A percentile compares a stretch with the other conserved stretches of the same genome.
Conservation (phyloP, 106 monocot species). For the Hemerocallis citrina region DNA sequence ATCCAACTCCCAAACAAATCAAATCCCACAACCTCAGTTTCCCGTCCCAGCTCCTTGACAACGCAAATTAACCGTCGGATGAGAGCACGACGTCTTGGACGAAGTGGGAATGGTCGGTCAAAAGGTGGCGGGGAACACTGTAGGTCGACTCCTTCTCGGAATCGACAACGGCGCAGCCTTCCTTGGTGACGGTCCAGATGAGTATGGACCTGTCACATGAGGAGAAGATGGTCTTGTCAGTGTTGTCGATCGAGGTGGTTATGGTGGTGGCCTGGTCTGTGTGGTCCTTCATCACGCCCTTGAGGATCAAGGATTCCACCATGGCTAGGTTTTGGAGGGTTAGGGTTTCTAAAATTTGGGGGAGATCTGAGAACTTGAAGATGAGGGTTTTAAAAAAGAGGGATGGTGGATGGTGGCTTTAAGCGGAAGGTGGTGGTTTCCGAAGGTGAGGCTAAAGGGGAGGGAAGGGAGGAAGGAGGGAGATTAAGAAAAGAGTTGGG, state of each 20-base stretch:
- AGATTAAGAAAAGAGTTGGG: too few species aligned
- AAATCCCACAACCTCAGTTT: slow-evolving; percentile 29
- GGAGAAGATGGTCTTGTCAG: slow-evolving; percentile 41
- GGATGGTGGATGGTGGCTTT: too few species aligned
- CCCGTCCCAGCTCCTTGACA: slow-evolving; percentile 21
- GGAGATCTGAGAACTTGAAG: too few species aligned
- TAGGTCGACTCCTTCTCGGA: slow-evolving; percentile 5
- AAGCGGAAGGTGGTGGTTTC: too few species aligned
- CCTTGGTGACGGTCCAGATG: slow-evolving; percentile 45
- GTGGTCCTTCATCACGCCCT: slow-evolving; percentile 36
- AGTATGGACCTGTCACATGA: slow-evolving; percentile 57
- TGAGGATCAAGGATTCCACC: slow-evolving; percentile 27
- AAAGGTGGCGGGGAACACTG: slow-evolving; percentile 21
- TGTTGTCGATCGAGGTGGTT: slow-evolving; percentile 40
- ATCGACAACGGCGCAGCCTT: neutral
- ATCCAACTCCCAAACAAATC: too few species aligned
- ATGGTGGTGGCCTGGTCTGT: slow-evolving; percentile 38
- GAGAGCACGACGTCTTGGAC: slow-evolving; percentile 28
- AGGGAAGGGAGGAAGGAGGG: too few species aligned
- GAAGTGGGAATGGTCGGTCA: slow-evolving; percentile 31
- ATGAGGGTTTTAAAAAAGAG: too few species aligned
- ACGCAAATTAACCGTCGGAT: slow-evolving; percentile 21
- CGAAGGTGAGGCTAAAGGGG: too few species aligned
- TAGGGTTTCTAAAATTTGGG: too few species aligned
- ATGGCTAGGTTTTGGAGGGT: too few species aligned